Percentiles rank a stretch among this genome's conserved stretches.
phyloP scores from a whole-genome alignment of 306 rosid genomes.

The Dalbergia cultrata region DNA sequence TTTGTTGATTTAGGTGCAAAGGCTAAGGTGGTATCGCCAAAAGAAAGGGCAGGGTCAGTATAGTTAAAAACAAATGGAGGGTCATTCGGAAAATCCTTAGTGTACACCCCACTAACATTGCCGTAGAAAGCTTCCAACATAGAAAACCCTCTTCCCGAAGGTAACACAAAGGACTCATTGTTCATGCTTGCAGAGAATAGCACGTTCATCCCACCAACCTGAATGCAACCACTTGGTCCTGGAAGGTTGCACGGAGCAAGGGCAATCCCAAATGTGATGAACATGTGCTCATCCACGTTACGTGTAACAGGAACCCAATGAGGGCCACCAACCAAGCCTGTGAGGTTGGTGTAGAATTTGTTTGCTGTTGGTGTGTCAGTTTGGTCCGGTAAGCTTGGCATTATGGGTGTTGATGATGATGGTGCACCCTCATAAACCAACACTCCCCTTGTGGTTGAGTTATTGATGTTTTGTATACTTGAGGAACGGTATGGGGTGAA shows the following conservation, averaged over 20 bases:
- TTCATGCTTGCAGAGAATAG: conserved; percentile 68
- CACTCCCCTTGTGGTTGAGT: conserved; percentile 56
- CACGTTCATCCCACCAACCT: background rate
- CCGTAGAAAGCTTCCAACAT: conserved; percentile 61
- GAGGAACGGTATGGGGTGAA: conserved; percentile 1
- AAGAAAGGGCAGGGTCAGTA: conserved; percentile 8
- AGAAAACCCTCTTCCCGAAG: conserved; percentile 33
- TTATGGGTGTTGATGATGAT: conserved; percentile 32
- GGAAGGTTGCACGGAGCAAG: conserved; percentile 35
- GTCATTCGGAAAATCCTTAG: conserved; percentile 55
- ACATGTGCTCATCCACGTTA: conserved; percentile 62
- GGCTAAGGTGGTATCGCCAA: background rate
- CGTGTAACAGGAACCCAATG: conserved; percentile 65
- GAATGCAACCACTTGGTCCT: background rate
- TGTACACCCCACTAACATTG: conserved; percentile 53
- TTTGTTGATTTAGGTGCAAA: conserved; percentile 63
- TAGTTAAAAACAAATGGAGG: conserved; percentile 59
- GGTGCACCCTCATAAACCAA: conserved; percentile 49
- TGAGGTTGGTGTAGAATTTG: conserved; percentile 56
- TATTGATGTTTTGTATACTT: fast-evolving
- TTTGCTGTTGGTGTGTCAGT: conserved; percentile 61
- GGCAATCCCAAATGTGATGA: conserved; percentile 55
- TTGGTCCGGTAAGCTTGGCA: conserved; percentile 58
- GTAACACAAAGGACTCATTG: conserved; percentile 70
- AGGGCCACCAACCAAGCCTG: conserved; percentile 50